phyloP scores from a whole-genome alignment of 371 early-diverging fungal species.

The Actinomortierella wolfii region DNA sequence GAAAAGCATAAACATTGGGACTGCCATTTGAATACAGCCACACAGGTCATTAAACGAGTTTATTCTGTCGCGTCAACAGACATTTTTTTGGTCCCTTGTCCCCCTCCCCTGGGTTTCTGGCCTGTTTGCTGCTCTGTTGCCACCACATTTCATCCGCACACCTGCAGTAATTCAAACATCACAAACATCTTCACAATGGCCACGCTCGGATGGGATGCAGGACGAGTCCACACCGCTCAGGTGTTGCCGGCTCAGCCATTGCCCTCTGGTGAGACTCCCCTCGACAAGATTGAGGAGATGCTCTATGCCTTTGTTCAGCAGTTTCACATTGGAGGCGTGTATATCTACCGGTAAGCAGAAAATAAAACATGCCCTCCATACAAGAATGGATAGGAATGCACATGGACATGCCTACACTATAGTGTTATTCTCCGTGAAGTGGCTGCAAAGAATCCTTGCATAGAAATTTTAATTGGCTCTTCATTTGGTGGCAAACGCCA shows the following conservation, averaged over 20 bases:
- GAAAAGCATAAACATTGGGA: too few species aligned
- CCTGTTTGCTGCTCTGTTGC: too few species aligned
- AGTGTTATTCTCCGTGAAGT: background rate
- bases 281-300: constrained; percentile 53
- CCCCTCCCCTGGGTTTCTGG: too few species aligned
- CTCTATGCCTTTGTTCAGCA: constrained; percentile 80
- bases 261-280: constrained; percentile 49
- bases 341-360: constrained; percentile 69
- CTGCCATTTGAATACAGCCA: too few species aligned
- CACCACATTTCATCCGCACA: too few species aligned
- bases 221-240: constrained; percentile 71
- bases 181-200: constrained; percentile 49
- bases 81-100: too few species aligned
- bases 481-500: constrained; percentile 2
- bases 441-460: background rate
- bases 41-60: too few species aligned
- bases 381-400: constrained; percentile 4
- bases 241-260: constrained; percentile 63
- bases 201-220: constrained; percentile 82
- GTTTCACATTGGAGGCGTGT: constrained; percentile 75
- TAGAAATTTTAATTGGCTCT: background rate
- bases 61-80: too few species aligned
- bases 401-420: background rate
- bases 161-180: background rate
- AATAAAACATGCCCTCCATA: background rate